Percentiles rank a stretch among this genome's conserved stretches.
These are phyloP conservation scores for Tuctoria greenei DNA, from an alignment of 176 grass and related monocot species.

Conservation along the genomic window DNA sequence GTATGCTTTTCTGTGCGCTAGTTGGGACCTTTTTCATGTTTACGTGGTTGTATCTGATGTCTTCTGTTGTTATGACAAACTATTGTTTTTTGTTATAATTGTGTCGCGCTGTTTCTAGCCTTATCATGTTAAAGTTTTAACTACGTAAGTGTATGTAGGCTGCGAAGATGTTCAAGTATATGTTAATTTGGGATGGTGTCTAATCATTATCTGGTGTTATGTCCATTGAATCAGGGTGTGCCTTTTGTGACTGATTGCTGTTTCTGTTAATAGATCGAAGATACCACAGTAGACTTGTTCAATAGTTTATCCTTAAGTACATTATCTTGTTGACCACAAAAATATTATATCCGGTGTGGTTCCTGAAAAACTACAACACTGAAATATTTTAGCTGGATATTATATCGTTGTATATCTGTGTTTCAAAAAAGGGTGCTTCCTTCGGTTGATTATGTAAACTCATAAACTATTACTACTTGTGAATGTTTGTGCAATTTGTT, in stretches of 20 bases:
- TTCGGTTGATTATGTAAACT: not conserved
- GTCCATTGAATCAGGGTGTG: not conserved
- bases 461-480: slow-evolving; percentile 1
- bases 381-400: not conserved
- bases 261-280: slow-evolving; percentile 16
- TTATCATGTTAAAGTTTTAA: not conserved
- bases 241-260: not conserved
- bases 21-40: not conserved
- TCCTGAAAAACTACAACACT: not conserved
- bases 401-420: not conserved
- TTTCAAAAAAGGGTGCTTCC: not conserved
- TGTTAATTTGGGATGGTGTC: not conserved
- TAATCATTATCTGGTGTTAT: not conserved
- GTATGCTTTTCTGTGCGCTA: not conserved
- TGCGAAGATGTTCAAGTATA: not conserved
- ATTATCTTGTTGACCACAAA: not conserved
- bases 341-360: not conserved
- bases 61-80: not conserved
- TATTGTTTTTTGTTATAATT: not conserved
- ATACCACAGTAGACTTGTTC: not conserved
- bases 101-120: not conserved
- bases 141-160: not conserved
- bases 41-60: not conserved
- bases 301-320: not conserved
- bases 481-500: not conserved